Evolutionary conservation across 1,284 basidiomycete species (phyloP), one percentile per base, ranked within the genome.

Genomic region (Boletellus deceptivus): DNA sequence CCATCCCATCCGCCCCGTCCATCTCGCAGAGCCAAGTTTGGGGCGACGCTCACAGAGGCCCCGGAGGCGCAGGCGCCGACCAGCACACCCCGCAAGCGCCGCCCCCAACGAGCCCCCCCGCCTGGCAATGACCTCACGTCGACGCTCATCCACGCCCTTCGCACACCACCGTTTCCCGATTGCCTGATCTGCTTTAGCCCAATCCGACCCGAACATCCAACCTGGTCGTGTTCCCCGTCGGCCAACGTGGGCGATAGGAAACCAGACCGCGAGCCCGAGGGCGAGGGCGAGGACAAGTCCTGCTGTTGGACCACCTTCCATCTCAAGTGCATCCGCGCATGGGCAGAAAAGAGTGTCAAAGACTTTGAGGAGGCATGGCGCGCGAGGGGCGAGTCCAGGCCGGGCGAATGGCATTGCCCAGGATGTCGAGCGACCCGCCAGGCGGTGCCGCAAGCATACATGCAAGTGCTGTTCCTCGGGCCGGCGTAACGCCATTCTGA

Each of bases 261-360:
- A n/a, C 59, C 51, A 27, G 49, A 55, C 39, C 54, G 62, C 48
- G 54, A 33, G 18, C 6, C 17, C n/a, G 27, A 16, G 10, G 42
- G 29, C 29, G 11, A 54, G 27, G 34, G 16, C 2, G 59, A 64
- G 8, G 54, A 46, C 5, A 69, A 73, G 18, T 82, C 84, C 52
- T 89, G 83, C 59, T 93, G 91, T 60, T 92, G 87, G 83, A 87
- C 80, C n/a, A 82, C 86, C 0, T 91, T 91, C 59, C 91, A 93
- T 67, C 73, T 92, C 34, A 88, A 85, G 60, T 93, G 91, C 59
- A 85, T 93, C 57, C 75, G 77, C 11, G 75, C 82, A 0, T 93
- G 91, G 91, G 89, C 88, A 0, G 71, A 75, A 29, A 91, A 84
- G 75, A 91, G 81, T 59, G 85, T 90, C 39, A 89, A 86, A 60